Conservation (phyloP, 1,284 basidiomycete genomes). For the Schizophyllum commune region DNA sequence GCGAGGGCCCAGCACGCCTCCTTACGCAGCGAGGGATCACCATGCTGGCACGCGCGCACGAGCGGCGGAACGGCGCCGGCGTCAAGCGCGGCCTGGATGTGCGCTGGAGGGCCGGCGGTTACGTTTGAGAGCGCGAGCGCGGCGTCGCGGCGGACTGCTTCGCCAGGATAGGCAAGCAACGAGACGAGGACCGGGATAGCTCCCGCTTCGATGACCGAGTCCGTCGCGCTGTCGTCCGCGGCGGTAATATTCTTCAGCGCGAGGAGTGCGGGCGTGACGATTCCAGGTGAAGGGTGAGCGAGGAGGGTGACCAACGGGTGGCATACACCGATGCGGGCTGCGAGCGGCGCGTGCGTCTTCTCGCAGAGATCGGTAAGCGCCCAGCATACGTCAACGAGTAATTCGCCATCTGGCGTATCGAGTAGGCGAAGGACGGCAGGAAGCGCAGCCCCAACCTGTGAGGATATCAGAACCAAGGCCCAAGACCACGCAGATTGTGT, state of each 20-base stretch:
- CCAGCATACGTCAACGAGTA: constrained; percentile 99
- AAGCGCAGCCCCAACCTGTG: constrained; percentile 91
- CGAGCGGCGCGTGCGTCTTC: constrained; percentile 99
- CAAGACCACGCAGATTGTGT: constrained; percentile 3
- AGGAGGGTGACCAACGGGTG: constrained; percentile 95
- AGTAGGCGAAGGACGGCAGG: constrained; percentile 96
- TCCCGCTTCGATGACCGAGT: constrained; percentile 95
- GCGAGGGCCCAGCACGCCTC: constrained; percentile 99
- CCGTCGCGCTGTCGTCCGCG: constrained; percentile 96
- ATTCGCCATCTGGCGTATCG: constrained; percentile 98
- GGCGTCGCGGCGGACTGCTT: constrained; percentile 93
- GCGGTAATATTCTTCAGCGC: constrained; percentile 99
- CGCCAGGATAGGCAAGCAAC: constrained; percentile 90
- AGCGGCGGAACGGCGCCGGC: constrained; percentile 94
- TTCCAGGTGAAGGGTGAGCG: constrained; percentile 95
- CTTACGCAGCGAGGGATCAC: constrained; percentile 99
- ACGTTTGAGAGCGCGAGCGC: constrained; percentile 99
- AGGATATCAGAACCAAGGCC: constrained; percentile 10
- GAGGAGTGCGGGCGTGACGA: constrained; percentile 95
- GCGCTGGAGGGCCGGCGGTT: constrained; percentile 92
- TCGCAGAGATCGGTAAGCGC: constrained; percentile 99
- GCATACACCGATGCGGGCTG: constrained; percentile 98
- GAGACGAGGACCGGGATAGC: constrained; percentile 90
- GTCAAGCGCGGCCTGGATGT: constrained; percentile 89
- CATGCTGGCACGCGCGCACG: constrained; percentile 95